These are phyloP conservation scores for Kokia cookei DNA, from an alignment of 441 rosid species.

Conservation along the genomic window DNA sequence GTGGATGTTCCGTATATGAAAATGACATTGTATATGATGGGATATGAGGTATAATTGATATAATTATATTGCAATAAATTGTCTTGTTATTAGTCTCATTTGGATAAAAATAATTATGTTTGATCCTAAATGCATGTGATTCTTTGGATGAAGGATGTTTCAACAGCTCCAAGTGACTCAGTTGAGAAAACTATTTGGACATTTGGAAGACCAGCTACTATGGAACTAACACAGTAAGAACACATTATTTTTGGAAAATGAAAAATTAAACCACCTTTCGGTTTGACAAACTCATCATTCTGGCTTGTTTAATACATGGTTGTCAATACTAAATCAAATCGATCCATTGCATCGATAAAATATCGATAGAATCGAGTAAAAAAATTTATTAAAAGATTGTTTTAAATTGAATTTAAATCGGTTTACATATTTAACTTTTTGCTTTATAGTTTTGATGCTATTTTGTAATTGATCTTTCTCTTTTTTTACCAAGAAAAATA, in stretches of 20 bases:
- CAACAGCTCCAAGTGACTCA: slow-evolving; percentile 65
- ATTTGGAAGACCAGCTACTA: slow-evolving; percentile 65
- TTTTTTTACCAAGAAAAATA: too few species aligned
- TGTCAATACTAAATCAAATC: too few species aligned
- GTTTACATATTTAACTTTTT: too few species aligned
- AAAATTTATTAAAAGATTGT: too few species aligned
- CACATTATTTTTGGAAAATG: background rate
- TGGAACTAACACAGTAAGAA: slow-evolving; percentile 79
- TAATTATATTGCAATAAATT: background rate
- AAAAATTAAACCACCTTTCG: background rate
- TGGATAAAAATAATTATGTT: background rate
- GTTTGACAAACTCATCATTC: background rate
- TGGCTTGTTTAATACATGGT: slow-evolving; percentile 8
- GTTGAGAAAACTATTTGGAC: slow-evolving; percentile 83
- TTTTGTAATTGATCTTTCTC: too few species aligned
- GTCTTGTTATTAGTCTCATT: background rate
- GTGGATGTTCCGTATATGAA: slow-evolving; percentile 86
- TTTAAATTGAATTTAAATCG: too few species aligned
- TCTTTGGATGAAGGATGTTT: slow-evolving; percentile 40
- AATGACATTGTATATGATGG: slow-evolving; percentile 79
- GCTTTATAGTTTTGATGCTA: too few species aligned
- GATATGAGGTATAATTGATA: slow-evolving; percentile 60
- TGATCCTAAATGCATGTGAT: background rate
- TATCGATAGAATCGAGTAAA: too few species aligned
- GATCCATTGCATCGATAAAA: too few species aligned